Evolutionary conservation across 2,329 filamentous ascomycete genomes (phyloP), one percentile per base, ranked within the genome.

Genomic region (Aspergillus quadrilineatus): DNA sequence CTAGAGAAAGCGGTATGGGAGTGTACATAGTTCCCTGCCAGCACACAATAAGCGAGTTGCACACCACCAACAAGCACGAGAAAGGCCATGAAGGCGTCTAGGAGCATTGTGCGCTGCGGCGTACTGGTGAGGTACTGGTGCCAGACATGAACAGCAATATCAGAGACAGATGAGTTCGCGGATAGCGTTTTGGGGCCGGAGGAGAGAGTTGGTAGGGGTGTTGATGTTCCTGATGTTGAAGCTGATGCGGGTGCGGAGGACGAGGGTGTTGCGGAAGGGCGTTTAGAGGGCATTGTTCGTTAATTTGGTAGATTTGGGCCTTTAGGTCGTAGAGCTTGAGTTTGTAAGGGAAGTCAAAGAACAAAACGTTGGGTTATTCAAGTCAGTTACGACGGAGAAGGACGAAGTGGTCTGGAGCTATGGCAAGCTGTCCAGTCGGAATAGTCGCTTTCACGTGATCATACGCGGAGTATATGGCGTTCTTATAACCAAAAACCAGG

Each of bases 21-120:
- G 84, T 91, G 60, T 84, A 99, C 94, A 70, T 93, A 99, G 77
- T 97, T 97, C 63, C 94, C 94, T 53, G 86, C 91, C 65, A 97
- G 70, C 55, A 97, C 80, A 73, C 93, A 97, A 77, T 99, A 99
- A 58, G 89, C 73, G 75, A 99, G 97, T 77, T 99, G 94, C 67
- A 97, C 74, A n/a, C 80, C 90, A 50, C 92, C 94, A 4, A 96
- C 90, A 1, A 87, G 81, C 22, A 94, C 85, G 57, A 99, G 79
- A 74, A 97, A 99, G 3, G 77, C 85, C 84, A 99, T 87, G 75
- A 99, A 99, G 36, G 84, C 84, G 74, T 99, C 94, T 60, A 97
- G 83, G 60, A 99, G 84, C 83, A 96, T 94, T 47, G 89, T 93
- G 61, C 93, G 86, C 81, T 96, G 92, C 46, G 93, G 87, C 44